Base-by-base conservation (phyloP, 2,329 filamentous ascomycete species). In the Colletotrichum filicis region DNA sequence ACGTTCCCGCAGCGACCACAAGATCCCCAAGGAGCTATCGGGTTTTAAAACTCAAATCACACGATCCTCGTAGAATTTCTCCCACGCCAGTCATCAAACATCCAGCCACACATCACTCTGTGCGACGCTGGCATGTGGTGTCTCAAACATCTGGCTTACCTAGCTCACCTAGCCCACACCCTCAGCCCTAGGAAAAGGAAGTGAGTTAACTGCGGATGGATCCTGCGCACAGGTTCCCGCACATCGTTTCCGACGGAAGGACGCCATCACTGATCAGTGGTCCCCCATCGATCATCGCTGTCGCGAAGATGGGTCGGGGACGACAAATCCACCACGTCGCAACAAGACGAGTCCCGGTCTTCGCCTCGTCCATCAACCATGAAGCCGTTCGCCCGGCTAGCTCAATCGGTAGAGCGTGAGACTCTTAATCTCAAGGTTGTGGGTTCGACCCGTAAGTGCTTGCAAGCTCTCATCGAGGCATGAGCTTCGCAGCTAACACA, bases 361-460 rank as follows among this genome's bases (percentile, higher is more conserved):
- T 6, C 14, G 4, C 3, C 42, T 32, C 30, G 19, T 49, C 26
- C 14, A 57, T 19, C 19, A 57, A 56, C 49, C 46, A 62, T 30
- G 0, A 57, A 71, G 42, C 22, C 42, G 61, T 30, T n/a, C 58
- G 86, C 86, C 87, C 84, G 86, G 87, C 86, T 91, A 91, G 89
- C 89, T 91, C 89, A 90, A 91, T 91, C 88, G 88, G 88, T 92
- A 92, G 90, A 92, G 90, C 90, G 90, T 92, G 87, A 91, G 90
- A 92, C 90, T 92, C 90, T 89, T 89, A 89, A 87, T 87, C 86
- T 88, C 84, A 87, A 88, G 86, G 85, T 83, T 87, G 85, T 83
- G 85, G 85, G 87, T 89, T 88, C 85, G 86, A 87, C 71, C 66
- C 74, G 35, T 60, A 65, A 59, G 70, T 37, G 19, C 59, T 56